Evolutionary conservation across 805 yeast species (phyloP), one percentile per base, ranked within the genome.

Genomic region (Zygosaccharomyces kombuchaensis): DNA sequence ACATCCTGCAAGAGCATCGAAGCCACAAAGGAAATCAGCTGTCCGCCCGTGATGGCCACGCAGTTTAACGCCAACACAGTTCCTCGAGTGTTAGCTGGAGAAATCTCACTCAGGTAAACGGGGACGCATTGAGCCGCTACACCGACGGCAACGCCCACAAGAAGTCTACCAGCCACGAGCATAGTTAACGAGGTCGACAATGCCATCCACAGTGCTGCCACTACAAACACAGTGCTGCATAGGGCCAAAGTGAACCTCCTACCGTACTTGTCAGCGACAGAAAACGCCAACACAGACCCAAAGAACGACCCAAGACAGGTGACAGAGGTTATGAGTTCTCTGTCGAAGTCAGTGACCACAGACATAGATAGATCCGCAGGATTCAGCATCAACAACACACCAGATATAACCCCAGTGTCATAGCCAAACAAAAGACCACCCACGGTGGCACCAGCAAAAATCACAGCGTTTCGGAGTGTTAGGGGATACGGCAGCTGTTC

Each of bases 101-200:
- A 68, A 22, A 77, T 65, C 57, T 79, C 84, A 19, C 80, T 72
- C 10, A 78, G 66, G 56, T 75, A 78, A 10, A 77, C 70, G 0
- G 84, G 91, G 2, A 81, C 79, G 34, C 81, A 71, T 55, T 83
- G 84, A 0, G 89, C 77, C 5, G 85, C 82, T 22, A 77, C 75
- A 12, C 93, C 93, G 19, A 85, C 81, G 7, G 84, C 88, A 21
- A 82, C 56, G n/a, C 90, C 90, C 12, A 84, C 76, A 26, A 81
- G 61, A 25, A 77, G 71, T 47, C 91, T 70, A 1, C 91, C 91
- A 40, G 69, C 52, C 27, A 72, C 63, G 46, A 76, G 56, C 50
- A 69, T 70, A 46, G 61, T 51, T 58, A 80, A 69, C 10, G 67
- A 61, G 17, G 58, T 47, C 1, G 69, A 54, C 10, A 76, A 56